phyloP scores from a whole-genome alignment of 2,329 filamentous ascomycete genomes.

The Didymella keratinophila region DNA sequence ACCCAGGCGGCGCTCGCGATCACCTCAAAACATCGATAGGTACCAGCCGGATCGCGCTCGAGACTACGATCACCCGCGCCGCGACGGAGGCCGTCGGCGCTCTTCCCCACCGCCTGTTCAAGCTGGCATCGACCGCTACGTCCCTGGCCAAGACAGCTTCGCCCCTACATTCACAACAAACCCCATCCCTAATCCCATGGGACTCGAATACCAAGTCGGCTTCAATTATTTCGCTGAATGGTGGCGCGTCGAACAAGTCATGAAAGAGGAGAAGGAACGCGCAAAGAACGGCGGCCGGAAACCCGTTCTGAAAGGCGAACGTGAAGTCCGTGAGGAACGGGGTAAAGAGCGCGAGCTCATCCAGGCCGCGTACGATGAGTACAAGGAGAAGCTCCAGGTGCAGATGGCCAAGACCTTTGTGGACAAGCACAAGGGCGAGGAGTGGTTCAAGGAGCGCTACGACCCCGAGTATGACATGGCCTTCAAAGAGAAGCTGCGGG shows the following conservation, averaged over 20 bases:
- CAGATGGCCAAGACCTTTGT: slow-evolving; percentile 90
- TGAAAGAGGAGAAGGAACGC: slow-evolving; percentile 82
- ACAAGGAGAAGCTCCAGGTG: slow-evolving; percentile 70
- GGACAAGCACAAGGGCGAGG: slow-evolving; percentile 88
- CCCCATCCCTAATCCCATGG: slow-evolving; percentile 74
- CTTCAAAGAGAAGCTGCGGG: slow-evolving; percentile 77
- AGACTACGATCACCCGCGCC: slow-evolving; percentile 70
- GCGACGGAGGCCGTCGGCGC: slow-evolving; percentile 68
- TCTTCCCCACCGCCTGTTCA: slow-evolving; percentile 67
- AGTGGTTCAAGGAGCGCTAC: slow-evolving; percentile 98
- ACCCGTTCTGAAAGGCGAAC: slow-evolving; percentile 68
- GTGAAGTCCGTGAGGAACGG: slow-evolving; percentile 74
- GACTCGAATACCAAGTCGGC: slow-evolving; percentile 79
- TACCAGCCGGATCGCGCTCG: slow-evolving; percentile 77
- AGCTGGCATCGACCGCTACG: slow-evolving; percentile 83
- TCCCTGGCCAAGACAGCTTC: slow-evolving; percentile 73
- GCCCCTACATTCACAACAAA: slow-evolving; percentile 65
- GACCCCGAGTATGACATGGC: slow-evolving; percentile 80
- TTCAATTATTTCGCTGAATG: slow-evolving; percentile 88
- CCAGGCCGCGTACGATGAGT: slow-evolving; percentile 71
- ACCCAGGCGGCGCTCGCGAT: slow-evolving; percentile 68
- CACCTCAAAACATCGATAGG: slow-evolving; percentile 74
- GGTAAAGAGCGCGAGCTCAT: slow-evolving; percentile 82
- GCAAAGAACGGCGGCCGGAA: slow-evolving; percentile 72
- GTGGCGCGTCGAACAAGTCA: slow-evolving; percentile 83